Base-by-base conservation (phyloP, 2,329 filamentous ascomycete genomes). In the Fusarium napiforme region DNA sequence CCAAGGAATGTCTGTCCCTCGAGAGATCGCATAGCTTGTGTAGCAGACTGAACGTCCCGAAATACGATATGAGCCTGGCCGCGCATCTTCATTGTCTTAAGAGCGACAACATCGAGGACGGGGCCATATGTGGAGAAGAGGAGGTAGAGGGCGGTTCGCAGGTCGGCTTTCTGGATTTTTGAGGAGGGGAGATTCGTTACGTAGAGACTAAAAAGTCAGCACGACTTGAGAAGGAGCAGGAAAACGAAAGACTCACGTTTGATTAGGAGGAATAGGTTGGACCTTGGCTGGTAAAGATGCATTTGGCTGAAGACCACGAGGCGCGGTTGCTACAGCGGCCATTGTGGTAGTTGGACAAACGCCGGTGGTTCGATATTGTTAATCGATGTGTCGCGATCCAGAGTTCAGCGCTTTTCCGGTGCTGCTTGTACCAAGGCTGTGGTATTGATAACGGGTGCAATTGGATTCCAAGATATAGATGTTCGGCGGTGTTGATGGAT, bases 31-130 rank as follows among this genome's bases (percentile, higher is more conserved):
- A 99, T 94, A 4, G 96, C 96, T 80, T 97, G 94, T 30, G 95
- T 97, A 58, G 95, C 94, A n/a, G 94, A 91, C 75, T 97, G 93
- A 39, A 96, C 87, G 81, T 99, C 96, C 66, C 93, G 90, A 81
- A 95, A 98, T 19, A 96, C 93, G 69, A 99, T 86, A 79, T 98
- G 96, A 70, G 96, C 96, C 83, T 99, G 96, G 7, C 96, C 96
- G 56, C 96, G 92, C 95, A 98, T 98, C 84, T 94, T 94, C 81
- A 88, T 87, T 3, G 94, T 97, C 85, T 95, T 97, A 77, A 98
- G 87, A 36, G 94, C 93, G 55, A 98, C 93, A 26, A 99, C 90
- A 81, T 99, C 96, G 66, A 99, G 89, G 21, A 99, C 93, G 2
- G 94, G 91, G 45, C 96, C 96, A 81, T 97, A 97, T 19, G 95